phyloP scores from a whole-genome alignment of 1,284 basidiomycete genomes.

The Irpex sp. region DNA sequence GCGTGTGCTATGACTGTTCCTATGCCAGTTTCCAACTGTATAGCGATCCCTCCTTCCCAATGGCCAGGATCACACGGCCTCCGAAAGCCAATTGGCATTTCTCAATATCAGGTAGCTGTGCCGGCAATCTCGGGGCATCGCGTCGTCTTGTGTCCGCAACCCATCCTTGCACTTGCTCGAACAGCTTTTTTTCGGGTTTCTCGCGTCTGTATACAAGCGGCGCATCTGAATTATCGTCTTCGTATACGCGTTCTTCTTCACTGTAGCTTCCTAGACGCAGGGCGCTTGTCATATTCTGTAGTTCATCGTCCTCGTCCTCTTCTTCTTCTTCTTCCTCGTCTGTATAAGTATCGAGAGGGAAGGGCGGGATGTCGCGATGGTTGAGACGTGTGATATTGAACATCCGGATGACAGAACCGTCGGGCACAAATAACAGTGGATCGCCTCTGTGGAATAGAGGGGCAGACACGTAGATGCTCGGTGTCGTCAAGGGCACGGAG shows the following conservation, averaged over 20 bases:
- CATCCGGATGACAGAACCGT: slow-evolving; percentile 38
- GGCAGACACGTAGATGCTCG: slow-evolving; percentile 33
- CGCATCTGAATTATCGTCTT: neutral
- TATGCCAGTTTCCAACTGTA: slow-evolving; percentile 21
- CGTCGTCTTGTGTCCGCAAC: neutral
- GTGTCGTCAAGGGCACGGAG: slow-evolving; percentile 39
- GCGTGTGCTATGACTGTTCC: neutral
- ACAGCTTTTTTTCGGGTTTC: slow-evolving; percentile 1
- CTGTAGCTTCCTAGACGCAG: neutral
- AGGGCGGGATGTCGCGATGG: slow-evolving; percentile 29
- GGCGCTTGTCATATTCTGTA: neutral
- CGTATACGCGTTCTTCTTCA: neutral
- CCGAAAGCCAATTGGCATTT: slow-evolving; percentile 23
- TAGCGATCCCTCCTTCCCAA: slow-evolving; percentile 22
- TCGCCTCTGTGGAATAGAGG: slow-evolving; percentile 33
- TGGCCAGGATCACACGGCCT: slow-evolving; percentile 20
- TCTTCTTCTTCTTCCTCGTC: slow-evolving; percentile 1
- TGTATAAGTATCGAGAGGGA: slow-evolving; percentile 19
- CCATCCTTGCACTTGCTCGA: slow-evolving; percentile 6
- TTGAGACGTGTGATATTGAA: slow-evolving; percentile 46
- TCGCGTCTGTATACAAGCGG: slow-evolving; percentile 11
- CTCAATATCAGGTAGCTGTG: slow-evolving; percentile 1
- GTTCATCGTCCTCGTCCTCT: slow-evolving; percentile 5
- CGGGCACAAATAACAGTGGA: slow-evolving; percentile 47
- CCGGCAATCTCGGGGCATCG: neutral